These are phyloP conservation scores for Colletotrichum sp. DNA, from an alignment of 2,329 filamentous ascomycete species.

Conservation along the genomic window DNA sequence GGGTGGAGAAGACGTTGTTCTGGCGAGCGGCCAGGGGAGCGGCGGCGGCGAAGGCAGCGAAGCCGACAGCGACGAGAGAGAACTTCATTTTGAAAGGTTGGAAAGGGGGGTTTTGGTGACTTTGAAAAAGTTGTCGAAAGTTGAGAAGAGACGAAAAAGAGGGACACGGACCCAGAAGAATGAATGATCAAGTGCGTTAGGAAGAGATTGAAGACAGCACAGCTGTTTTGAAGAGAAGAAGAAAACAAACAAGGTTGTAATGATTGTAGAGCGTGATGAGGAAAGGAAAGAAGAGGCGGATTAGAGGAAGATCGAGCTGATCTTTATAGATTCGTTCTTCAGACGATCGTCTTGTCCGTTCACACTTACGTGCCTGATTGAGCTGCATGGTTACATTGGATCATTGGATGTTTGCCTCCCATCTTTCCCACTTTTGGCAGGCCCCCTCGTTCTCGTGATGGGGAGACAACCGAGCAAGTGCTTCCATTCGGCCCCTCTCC, in stretches of 20 bases:
- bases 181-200: constrained; percentile 18
- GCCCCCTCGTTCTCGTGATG: not conserved
- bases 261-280: constrained; percentile 20
- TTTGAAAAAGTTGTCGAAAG: not conserved
- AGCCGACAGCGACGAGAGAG: constrained; percentile 31
- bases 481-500: not conserved
- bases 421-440: not conserved
- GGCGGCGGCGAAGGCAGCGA: constrained; percentile 31
- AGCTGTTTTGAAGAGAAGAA: constrained; percentile 19
- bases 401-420: constrained; percentile 3
- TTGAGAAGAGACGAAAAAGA: not conserved
- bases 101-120: not conserved
- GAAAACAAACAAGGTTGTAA: constrained; percentile 1
- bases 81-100: constrained; percentile 36
- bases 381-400: not conserved
- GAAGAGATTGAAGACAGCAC: constrained; percentile 20
- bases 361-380: not conserved
- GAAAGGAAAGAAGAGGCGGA: not conserved
- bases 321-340: constrained; percentile 17
- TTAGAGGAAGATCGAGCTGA: constrained; percentile 8
- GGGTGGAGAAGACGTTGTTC: constrained; percentile 33
- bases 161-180: constrained; percentile 20
- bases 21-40: constrained; percentile 31
- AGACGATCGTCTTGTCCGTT: not conserved
- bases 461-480: not conserved